Base-by-base conservation (phyloP, 202 grass and related monocot genomes). In the Dendrocalamus latiflorus region DNA sequence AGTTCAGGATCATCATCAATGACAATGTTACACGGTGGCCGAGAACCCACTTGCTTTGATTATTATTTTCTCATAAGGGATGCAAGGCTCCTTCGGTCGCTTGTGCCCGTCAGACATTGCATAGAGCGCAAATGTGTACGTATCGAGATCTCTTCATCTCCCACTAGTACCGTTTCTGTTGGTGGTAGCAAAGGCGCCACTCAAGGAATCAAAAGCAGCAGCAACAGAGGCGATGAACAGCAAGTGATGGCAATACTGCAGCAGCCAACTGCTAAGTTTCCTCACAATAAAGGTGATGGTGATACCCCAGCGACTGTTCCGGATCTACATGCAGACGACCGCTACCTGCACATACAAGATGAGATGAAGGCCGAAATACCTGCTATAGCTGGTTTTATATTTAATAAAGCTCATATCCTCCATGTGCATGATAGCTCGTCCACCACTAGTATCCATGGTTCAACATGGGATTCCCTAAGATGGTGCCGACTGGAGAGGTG, bases 311-410 rank as follows among this genome's bases (percentile, higher is more conserved):
- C 6, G n/a, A 10, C 55, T 34, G 17, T 75, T 74, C 70, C 49
- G 30, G 13, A 30, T 74, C 28, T 8, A 74, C 6, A 0, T 2
- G 49, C 24, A 0, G 0, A 15, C 12, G 10, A 18, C 1, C 54
- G 24, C 22, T 84, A 84, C 50, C 0, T 76, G 15, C 62, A 84
- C 62, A 18, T 84, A 26, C 61, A 84, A 25, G 81, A 76, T 11
- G 63, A 28, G 20, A 10, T 4, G 10, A 43, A 3, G 72, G 48
- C 12, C 10, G 26, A 55, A n/a, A 41, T 18, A 53, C 1, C 1
- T 44, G 9, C 11, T 70, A 10, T 81, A 3, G 24, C 54, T 0
- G 0, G 0, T 14, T 47, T 21, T 15, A 3, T 71, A 44, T 8
- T 13, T 15, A 0, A 15, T 1, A 5, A 0, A 0, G 75, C 59